These are phyloP conservation scores for Nigrograna mackinnonii DNA, from an alignment of 2,329 filamentous ascomycete genomes.

Conservation along the genomic window DNA sequence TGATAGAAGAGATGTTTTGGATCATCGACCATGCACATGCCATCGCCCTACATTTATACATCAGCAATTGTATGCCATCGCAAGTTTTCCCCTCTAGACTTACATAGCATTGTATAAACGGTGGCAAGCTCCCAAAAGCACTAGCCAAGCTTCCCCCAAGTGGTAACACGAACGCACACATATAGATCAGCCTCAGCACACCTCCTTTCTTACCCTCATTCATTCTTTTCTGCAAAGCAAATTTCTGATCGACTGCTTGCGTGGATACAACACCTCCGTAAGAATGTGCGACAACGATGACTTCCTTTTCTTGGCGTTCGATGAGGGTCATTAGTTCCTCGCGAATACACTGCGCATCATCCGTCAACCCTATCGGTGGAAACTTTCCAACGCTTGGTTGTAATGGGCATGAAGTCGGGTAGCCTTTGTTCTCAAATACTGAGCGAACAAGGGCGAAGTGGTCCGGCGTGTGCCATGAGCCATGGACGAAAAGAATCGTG, in stretches of 20 bases:
- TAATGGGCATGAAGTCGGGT: constrained; percentile 1
- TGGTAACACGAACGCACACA: constrained; percentile 4
- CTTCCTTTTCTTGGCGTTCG: constrained; percentile 3
- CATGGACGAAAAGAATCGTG: constrained; percentile 8
- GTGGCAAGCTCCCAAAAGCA: constrained; percentile 1
- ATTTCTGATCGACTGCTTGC: constrained; percentile 1
- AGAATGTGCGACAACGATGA: constrained; percentile 9
- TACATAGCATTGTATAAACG: constrained; percentile 3
- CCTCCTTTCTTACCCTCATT: constrained; percentile 4
- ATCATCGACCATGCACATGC: constrained; percentile 2
- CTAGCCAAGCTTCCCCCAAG: constrained; percentile 1
- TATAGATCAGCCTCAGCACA: constrained; percentile 5
- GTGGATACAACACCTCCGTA: constrained; percentile 8
- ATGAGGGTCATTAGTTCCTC: constrained; percentile 2
- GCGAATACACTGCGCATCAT: constrained; percentile 4
- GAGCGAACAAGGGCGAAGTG: constrained; percentile 4
- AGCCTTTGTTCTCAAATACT: constrained; percentile 4
- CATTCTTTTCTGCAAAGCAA: neutral
- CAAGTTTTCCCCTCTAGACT: too few species aligned
- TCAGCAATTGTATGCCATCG: too few species aligned
- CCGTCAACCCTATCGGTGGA: constrained; percentile 1
- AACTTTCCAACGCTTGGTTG: neutral
- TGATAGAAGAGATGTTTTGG: constrained; percentile 4
- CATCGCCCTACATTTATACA: neutral
- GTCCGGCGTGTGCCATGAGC: constrained; percentile 6